These are phyloP conservation scores for Ramalina intermedia DNA, from an alignment of 495 filamentous ascomycete genomes.

Conservation along the genomic window DNA sequence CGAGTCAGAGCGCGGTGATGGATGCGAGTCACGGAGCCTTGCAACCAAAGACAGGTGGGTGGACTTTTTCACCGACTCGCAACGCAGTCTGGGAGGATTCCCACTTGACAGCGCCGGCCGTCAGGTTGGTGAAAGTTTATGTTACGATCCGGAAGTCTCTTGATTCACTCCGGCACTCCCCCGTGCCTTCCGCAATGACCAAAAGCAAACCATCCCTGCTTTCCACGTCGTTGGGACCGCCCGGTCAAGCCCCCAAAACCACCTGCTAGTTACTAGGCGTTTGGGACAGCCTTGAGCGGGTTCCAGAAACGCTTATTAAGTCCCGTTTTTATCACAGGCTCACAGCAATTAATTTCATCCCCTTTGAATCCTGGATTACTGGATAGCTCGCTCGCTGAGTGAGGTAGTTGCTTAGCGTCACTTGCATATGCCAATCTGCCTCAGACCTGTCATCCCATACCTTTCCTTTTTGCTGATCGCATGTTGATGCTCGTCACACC, in stretches of 20 bases:
- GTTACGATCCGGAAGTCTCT: background rate
- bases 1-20: too few species aligned
- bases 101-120: background rate
- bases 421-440: background rate
- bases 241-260: background rate
- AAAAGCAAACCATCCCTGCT: background rate
- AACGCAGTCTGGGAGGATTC: background rate
- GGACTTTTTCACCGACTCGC: background rate
- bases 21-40: background rate
- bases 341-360: conserved; percentile 3
- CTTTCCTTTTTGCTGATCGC: background rate
- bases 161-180: background rate
- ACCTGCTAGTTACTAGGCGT: background rate
- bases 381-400: background rate
- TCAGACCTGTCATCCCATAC: background rate
- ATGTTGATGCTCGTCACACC: background rate
- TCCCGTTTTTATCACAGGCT: background rate
- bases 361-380: too few species aligned
- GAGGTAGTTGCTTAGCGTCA: too few species aligned
- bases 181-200: background rate
- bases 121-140: background rate
- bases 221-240: background rate
- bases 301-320: background rate
- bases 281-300: background rate
- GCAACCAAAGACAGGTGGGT: background rate